phyloP scores from a whole-genome alignment of 2,329 filamentous ascomycete species.

The Aspergillus vadensis region DNA sequence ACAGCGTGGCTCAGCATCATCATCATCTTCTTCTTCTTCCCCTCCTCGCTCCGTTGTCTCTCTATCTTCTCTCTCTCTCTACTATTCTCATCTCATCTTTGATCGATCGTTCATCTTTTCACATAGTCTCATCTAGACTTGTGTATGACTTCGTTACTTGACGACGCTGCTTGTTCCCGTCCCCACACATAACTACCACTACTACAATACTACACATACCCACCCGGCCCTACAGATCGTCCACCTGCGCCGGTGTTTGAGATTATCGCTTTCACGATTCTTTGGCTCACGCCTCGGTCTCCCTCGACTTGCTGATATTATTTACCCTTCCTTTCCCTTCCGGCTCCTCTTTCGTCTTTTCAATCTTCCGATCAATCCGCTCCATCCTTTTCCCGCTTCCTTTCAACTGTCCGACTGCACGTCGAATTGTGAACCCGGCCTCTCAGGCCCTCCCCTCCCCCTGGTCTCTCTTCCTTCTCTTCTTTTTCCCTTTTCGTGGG shows the following conservation, averaged over 20 bases:
- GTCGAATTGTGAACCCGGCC: slow-evolving; percentile 9
- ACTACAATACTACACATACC: neutral
- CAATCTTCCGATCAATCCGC: neutral
- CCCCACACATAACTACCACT: neutral
- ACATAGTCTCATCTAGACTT: too few relatives aligned
- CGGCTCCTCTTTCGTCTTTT: neutral
- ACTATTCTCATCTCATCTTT: neutral
- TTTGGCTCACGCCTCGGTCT: neutral
- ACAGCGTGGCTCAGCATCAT: neutral
- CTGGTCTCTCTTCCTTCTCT: slow-evolving; percentile 1
- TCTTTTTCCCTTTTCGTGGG: neutral
- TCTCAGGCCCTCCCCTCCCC: slow-evolving; percentile 4
- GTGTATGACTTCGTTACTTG: too few relatives aligned
- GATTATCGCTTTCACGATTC: neutral
- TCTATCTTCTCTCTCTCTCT: neutral
- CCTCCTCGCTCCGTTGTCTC: neutral
- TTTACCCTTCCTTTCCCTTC: neutral
- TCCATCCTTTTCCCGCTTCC: neutral
- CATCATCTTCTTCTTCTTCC: neutral
- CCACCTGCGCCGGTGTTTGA: slow-evolving; percentile 4
- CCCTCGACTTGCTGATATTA: neutral
- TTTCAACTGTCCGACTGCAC: slow-evolving; percentile 10
- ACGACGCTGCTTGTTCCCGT: neutral
- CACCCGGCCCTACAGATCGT: neutral
- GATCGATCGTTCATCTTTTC: too few relatives aligned